Conservation (phyloP, 441 rosid species). For the Populus hybrid region DNA sequence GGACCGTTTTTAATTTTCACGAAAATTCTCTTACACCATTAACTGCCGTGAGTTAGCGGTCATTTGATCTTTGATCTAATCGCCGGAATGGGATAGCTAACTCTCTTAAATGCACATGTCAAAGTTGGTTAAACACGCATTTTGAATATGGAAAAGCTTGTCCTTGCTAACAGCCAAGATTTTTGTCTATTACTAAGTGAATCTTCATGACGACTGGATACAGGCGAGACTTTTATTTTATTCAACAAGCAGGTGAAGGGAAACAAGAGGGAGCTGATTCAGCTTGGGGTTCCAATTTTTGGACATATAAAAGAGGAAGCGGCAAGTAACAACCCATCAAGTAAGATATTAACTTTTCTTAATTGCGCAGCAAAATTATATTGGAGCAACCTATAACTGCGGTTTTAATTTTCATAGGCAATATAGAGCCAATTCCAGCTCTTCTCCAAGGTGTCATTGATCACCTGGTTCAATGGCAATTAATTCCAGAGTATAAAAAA, state of each 20-base stretch:
- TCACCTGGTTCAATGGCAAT: conserved; percentile 77
- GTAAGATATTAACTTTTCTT: conserved; percentile 32
- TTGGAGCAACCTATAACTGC: not conserved
- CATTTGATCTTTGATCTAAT: not conserved
- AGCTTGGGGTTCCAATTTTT: conserved; percentile 82
- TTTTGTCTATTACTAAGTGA: not conserved
- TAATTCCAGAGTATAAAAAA: conserved; percentile 80
- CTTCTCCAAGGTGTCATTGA: conserved; percentile 74
- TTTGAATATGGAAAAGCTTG: not conserved
- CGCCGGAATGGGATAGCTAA: not conserved
- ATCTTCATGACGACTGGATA: conserved; percentile 22
- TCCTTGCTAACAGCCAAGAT: not conserved
- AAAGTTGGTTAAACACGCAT: not conserved
- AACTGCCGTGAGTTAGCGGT: not conserved
- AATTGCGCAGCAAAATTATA: not conserved
- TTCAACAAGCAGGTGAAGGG: conserved; percentile 94
- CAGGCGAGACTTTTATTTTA: conserved; percentile 83
- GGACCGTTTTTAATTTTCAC: not conserved
- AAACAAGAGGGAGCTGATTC: conserved; percentile 89
- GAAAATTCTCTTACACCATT: not conserved
- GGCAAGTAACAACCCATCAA: conserved; percentile 36
- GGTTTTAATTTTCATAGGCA: conserved; percentile 37
- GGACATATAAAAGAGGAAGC: conserved; percentile 67
- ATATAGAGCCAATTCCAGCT: conserved; percentile 73
- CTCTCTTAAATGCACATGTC: not conserved